Evolutionary conservation across 2,329 filamentous ascomycete genomes (phyloP).

Genomic region (Colletotrichum sp.): DNA sequence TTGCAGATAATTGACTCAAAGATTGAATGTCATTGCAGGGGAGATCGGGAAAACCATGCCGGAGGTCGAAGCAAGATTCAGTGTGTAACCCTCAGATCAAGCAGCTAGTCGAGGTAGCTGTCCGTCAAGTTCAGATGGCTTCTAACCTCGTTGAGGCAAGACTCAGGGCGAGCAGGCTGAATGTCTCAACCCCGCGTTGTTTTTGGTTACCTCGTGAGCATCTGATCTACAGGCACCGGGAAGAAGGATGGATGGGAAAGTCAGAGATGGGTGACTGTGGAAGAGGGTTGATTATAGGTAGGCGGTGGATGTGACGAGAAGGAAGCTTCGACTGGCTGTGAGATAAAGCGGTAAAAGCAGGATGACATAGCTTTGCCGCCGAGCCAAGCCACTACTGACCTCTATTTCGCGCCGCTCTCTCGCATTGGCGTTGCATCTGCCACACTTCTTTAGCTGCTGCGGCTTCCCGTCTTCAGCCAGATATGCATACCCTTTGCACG

Average conservation of each 20-base stretch:
- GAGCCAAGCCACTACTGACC: not conserved
- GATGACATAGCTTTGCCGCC: constrained; percentile 2
- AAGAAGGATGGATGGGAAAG: not conserved
- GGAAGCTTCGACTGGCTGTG: not conserved
- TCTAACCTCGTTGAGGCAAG: not conserved
- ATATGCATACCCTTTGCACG: not conserved
- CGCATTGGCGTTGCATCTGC: not conserved
- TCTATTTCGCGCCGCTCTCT: not conserved
- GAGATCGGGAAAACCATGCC: not conserved
- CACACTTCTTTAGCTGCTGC: not conserved
- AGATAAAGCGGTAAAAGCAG: not conserved
- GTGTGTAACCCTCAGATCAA: not conserved
- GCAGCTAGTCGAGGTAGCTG: not conserved
- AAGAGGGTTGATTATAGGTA: not conserved
- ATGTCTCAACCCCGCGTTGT: not conserved
- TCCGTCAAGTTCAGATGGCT: not conserved
- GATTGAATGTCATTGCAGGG: not conserved
- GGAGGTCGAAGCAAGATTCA: not conserved
- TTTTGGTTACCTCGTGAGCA: not conserved
- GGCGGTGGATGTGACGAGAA: not conserved
- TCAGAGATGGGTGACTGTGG: not conserved
- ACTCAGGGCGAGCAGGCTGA: not conserved
- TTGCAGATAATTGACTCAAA: not conserved
- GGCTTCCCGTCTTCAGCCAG: constrained; percentile 10
- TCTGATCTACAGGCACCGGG: constrained; percentile 3